Conservation (phyloP, 192 early-diverging fungal species). For the Pilobolus umbonatus region DNA sequence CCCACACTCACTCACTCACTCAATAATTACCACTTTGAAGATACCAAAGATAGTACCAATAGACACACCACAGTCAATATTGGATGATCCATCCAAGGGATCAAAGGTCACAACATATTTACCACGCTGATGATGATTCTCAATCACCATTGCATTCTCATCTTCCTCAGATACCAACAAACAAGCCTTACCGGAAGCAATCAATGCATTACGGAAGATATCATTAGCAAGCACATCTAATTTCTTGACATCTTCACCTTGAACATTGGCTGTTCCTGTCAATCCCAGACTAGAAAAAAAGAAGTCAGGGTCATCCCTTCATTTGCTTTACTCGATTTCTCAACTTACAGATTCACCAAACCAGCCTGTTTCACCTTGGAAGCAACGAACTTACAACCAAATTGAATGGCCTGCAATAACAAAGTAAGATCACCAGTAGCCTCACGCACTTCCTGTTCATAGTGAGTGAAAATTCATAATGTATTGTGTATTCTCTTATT, state of each 20-base stretch:
- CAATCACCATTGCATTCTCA: slow-evolving; percentile 88
- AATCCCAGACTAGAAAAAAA: slow-evolving; percentile 66
- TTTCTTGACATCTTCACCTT: slow-evolving; percentile 95
- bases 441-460: slow-evolving; percentile 39
- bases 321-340: neutral
- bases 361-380: slow-evolving; percentile 95
- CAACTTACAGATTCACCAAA: slow-evolving; percentile 84
- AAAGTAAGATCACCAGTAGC: slow-evolving; percentile 93
- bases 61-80: slow-evolving; percentile 98
- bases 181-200: slow-evolving; percentile 82
- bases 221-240: slow-evolving; percentile 96
- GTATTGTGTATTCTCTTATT: slow-evolving; percentile 33
- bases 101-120: slow-evolving; percentile 97
- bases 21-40: slow-evolving; percentile 73
- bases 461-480: neutral
- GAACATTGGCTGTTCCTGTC: slow-evolving; percentile 81
- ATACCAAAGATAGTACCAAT: slow-evolving; percentile 99
- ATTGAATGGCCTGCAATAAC: slow-evolving; percentile 83
- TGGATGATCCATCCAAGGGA: slow-evolving; percentile 94
- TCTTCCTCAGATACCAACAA: slow-evolving; percentile 97
- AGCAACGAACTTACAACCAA: slow-evolving; percentile 97
- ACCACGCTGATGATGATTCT: slow-evolving; percentile 63
- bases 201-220: slow-evolving; percentile 94
- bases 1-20: neutral
- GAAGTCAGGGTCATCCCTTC: neutral